Conservation (phyloP, 164 flowering plant species). For the Dillenia turbinata region DNA sequence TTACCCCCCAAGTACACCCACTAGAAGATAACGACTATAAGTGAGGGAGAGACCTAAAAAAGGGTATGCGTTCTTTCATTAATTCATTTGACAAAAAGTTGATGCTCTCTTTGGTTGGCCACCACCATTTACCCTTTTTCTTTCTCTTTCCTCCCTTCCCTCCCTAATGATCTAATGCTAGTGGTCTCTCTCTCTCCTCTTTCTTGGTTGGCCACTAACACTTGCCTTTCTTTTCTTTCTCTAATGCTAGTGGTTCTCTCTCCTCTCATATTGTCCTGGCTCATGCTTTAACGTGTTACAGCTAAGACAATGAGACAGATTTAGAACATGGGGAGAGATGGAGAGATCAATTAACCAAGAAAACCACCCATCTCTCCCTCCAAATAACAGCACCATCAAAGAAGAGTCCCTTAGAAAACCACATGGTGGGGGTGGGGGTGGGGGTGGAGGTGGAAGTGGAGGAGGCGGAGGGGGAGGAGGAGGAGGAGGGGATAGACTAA, state of each 20-base stretch:
- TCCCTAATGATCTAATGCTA: conserved; percentile 20
- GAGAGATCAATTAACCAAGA: conserved; percentile 34
- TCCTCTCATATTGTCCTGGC: not conserved
- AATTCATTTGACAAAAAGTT: conserved; percentile 18
- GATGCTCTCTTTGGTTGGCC: conserved; percentile 35
- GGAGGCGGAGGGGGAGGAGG: conserved; percentile 95
- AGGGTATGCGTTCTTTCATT: conserved; percentile 13
- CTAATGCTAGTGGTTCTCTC: conserved; percentile 34
- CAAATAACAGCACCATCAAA: conserved; percentile 6
- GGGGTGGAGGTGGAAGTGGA: conserved; percentile 39
- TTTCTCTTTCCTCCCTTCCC: conserved; percentile 4
- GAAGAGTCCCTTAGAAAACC: conserved; percentile 28
- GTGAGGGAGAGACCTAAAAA: not conserved
- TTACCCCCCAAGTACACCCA: not conserved
- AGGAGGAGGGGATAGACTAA: conserved; percentile 65
- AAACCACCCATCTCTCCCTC: conserved; percentile 25
- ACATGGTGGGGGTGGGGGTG: conserved; percentile 7
- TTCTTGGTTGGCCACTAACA: conserved; percentile 43
- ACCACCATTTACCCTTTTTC: conserved; percentile 20
- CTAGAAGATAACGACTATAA: not conserved
- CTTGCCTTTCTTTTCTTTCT: conserved; percentile 9
- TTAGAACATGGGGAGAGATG: conserved; percentile 35
- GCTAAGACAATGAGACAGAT: conserved; percentile 20
- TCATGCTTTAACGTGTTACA: conserved; percentile 17
- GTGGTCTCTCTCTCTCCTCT: conserved; percentile 17